Base-by-base conservation (phyloP, 345 rosid genomes). In the Bruguiera sexangula region DNA sequence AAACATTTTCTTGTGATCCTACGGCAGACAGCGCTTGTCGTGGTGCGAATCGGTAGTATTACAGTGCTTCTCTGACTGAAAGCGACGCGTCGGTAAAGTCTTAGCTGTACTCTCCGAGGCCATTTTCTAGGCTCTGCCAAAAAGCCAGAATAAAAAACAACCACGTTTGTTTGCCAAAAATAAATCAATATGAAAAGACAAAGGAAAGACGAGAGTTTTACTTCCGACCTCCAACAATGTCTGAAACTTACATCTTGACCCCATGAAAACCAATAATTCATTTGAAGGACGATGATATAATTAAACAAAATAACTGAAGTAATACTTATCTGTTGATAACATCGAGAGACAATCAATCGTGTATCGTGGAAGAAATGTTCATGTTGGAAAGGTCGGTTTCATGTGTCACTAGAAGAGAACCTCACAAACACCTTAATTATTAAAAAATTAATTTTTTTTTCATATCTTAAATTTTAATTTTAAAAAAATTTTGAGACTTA, bases 11-110 rank as follows among this genome's bases (percentile, higher is more conserved):
- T 13, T 19, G 20, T 32, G 48, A 30, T 32, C 21, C 64, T 1
- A 13, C 6, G 39, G 24, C 5, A 1, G 9, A 22, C 0, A 37
- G 6, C 11, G 8, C 24, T 7, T 18, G 51, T 10, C 5, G 46
- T 13, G 58, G 68, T 29, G 67, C 24, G 22, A 39, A 68, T 0
- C 5, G 5, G 4, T 21, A 34, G 37, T 2, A 65, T 6, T 9
- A 31, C 13, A 69, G 58, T 52, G 4, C 22, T 51, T 19, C 78
- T 24, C 24, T 0, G 1, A 32, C 16, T 4, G 58, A 71, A 53
- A 60, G 34, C 58, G 19, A 68, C 72, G 76, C 57, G 66, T 46
- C 15, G 66, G 31, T 9, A n/a, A 61, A 19, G 2, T 4, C 50
- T 13, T 13, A 3, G 50, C 50, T 43, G 19, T 43, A 11, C 50